Base-by-base conservation (phyloP, 2,329 filamentous ascomycete genomes). In the Exophiala calicioides region DNA sequence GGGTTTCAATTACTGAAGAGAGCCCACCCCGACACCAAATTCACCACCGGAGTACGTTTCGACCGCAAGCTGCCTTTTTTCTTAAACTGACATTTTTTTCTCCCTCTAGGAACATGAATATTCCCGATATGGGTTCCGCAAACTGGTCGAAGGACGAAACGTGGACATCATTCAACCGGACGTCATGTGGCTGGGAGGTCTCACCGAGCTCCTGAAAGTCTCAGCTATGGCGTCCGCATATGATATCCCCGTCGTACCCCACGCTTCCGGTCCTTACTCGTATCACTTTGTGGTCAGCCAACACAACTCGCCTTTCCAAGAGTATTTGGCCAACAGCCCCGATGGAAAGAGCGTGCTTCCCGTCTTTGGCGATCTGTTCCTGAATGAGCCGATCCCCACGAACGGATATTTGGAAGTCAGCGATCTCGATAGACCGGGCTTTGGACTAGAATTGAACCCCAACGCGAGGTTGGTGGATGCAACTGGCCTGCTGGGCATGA, bases 231-330 rank as follows among this genome's bases (percentile, higher is more conserved):
- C 90, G 3, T 82, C 90, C 3, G 90, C 90, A 16, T 96, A 96
- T 68, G 90, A 96, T 63, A 86, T 96, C 50, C 90, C 90, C 9
- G 90, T 96, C 12, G 88, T 96, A 10, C 90, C 90, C n/a, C 90
- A 96, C 65, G 90, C 90, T 33, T 93, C 86, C 52, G 90, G 90
- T 1, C 88, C 90, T 3, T 96, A 96, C 73, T 93, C 88, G 62
- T 96, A 96, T 71, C 90, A 96, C 70, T 96, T 94, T 64, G 90
- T 95, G 57, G 85, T 95, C 52, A 94, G 89, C 33, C 90, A 96
- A 69, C 82, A 88, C 54, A 95, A 95, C 72, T 88, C 86, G 10
- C 90, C 90, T 4, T 96, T 96, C 78, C 90, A 96, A 68, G 90
- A 96, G 69, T 96, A 96, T 64, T 79, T 96, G 18, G 90, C 90